Evolutionary conservation across 2,329 filamentous ascomycete genomes (phyloP).

Genomic region (Penicillium aurantiogriseum): DNA sequence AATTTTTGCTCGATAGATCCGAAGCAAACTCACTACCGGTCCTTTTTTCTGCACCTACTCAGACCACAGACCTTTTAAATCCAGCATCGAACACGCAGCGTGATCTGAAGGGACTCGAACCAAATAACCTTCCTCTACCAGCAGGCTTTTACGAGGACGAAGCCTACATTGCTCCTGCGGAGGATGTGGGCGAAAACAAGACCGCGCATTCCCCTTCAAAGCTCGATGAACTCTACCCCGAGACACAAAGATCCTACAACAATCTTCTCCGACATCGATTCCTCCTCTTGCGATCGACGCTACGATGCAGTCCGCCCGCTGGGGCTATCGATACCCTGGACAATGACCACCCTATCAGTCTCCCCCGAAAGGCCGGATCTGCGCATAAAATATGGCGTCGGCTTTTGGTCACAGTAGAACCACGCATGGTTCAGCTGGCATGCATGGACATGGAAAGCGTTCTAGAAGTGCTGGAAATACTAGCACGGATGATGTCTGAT

Average conservation of each 20-base stretch:
- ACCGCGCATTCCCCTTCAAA: conserved; percentile 23
- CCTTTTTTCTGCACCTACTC: conserved; percentile 63
- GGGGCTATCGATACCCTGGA: conserved; percentile 55
- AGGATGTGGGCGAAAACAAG: conserved; percentile 44
- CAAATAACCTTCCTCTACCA: conserved; percentile 51
- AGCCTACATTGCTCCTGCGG: conserved; percentile 67
- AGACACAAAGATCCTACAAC: conserved; percentile 67
- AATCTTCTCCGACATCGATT: conserved; percentile 65
- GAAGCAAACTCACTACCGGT: conserved; percentile 74
- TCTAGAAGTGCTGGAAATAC: conserved; percentile 62
- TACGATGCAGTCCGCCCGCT: conserved; percentile 58
- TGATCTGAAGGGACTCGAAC: conserved; percentile 21
- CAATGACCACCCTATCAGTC: conserved; percentile 52
- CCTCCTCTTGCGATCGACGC: conserved; percentile 58
- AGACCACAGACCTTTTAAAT: conserved; percentile 14
- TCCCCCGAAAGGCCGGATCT: conserved; percentile 54
- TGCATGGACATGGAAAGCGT: conserved; percentile 61
- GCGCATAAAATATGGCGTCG: conserved; percentile 58
- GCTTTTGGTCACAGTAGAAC: conserved; percentile 41
- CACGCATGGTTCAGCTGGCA: conserved; percentile 51
- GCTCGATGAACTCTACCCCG: conserved; percentile 32
- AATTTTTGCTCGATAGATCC: conserved; percentile 51
- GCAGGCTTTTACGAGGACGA: conserved; percentile 73
- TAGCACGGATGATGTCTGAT: conserved; percentile 59
- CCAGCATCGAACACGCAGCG: background rate